Conservation (phyloP, 352 stramenopile genomes). For the Globisporangium yorkense region DNA sequence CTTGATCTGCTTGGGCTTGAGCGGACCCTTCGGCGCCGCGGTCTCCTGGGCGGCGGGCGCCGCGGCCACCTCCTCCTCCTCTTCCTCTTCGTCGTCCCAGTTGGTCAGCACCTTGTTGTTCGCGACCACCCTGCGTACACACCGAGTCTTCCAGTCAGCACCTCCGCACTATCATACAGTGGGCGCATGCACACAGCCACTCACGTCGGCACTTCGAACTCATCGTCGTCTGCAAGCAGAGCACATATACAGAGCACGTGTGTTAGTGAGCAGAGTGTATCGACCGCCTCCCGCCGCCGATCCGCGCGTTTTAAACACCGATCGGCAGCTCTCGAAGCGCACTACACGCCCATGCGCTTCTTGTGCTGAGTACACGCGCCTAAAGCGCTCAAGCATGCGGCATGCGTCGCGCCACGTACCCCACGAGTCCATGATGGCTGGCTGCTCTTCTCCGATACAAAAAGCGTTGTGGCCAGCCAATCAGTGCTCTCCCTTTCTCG, state of each 20-base stretch:
- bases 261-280: background rate
- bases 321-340: background rate
- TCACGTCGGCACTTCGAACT: conserved; percentile 66
- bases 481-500: background rate
- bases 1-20: conserved; percentile 84
- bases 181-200: background rate
- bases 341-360: background rate
- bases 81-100: conserved; percentile 79
- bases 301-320: too few relatives aligned
- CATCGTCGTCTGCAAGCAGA: conserved; percentile 55
- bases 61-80: conserved; percentile 46
- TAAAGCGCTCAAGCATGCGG: background rate
- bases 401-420: conserved; percentile 29
- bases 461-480: background rate
- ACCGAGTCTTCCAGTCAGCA: background rate
- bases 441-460: background rate
- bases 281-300: too few relatives aligned
- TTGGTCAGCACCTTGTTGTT: conserved; percentile 40
- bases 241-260: background rate
- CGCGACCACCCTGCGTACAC: conserved; percentile 18
- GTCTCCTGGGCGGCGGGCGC: conserved; percentile 16
- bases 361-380: background rate
- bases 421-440: conserved; percentile 67
- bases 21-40: conserved; percentile 35
- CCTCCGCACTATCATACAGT: background rate